These are phyloP conservation scores for Cryphonectria parasitica DNA, from an alignment of 2,329 filamentous ascomycete genomes.

Conservation along the genomic window DNA sequence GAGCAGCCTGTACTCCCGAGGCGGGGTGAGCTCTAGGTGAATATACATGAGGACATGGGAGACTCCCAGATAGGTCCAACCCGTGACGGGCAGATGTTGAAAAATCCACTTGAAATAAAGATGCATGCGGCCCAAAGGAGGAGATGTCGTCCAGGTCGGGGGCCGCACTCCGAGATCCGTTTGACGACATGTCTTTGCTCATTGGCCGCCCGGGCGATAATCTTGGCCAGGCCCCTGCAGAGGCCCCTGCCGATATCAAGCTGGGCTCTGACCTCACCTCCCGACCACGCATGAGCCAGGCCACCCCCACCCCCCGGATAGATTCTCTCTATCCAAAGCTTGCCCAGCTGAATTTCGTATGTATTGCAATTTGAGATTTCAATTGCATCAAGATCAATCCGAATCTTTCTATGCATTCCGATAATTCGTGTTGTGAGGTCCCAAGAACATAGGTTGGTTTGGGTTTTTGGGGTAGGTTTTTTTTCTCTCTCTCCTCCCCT, in stretches of 20 bases:
- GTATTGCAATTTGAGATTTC: background rate
- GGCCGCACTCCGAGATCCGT: constrained; percentile 23
- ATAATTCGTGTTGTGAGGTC: background rate
- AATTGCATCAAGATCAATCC: background rate
- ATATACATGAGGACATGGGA: background rate
- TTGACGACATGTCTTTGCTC: constrained; percentile 30
- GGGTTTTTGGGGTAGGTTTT: too few species aligned
- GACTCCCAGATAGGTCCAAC: background rate
- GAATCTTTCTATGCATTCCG: background rate
- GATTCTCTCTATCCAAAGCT: background rate
- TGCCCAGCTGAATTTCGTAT: background rate
- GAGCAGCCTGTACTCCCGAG: background rate
- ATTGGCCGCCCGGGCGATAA: constrained; percentile 30
- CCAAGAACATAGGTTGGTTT: background rate
- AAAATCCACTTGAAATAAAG: background rate
- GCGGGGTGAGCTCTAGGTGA: background rate
- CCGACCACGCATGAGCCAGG: constrained; percentile 5
- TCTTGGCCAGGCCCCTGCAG: constrained; percentile 15
- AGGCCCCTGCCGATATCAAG: constrained; percentile 34
- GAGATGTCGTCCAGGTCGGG: constrained; percentile 30
- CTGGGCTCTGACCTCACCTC: constrained; percentile 21
- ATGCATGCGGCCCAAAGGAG: constrained; percentile 28
- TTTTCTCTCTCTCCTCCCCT: too few species aligned
- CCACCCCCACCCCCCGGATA: background rate
- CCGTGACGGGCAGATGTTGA: constrained; percentile 14